phyloP scores from a whole-genome alignment of 2,329 filamentous ascomycete genomes.

The Metarhizium rileyi region DNA sequence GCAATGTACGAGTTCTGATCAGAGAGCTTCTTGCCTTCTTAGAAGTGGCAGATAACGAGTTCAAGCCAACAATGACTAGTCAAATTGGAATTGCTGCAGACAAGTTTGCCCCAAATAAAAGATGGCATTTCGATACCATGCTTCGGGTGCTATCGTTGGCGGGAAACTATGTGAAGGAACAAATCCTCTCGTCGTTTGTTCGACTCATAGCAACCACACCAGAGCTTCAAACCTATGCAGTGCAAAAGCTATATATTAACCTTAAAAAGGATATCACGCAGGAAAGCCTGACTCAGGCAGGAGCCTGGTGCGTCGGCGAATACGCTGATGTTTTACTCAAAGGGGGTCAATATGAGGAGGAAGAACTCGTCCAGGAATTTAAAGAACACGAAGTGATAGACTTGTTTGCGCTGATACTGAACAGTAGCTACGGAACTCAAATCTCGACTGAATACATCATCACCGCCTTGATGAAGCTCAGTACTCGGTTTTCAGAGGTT shows the following conservation, averaged over 20 bases:
- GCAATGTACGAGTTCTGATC: slow-evolving; percentile 88
- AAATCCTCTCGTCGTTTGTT: slow-evolving; percentile 93
- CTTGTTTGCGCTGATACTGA: slow-evolving; percentile 82
- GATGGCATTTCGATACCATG: slow-evolving; percentile 99
- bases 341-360: slow-evolving; percentile 87
- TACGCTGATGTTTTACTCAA: slow-evolving; percentile 85
- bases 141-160: slow-evolving; percentile 85
- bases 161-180: slow-evolving; percentile 95
- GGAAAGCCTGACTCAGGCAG: slow-evolving; percentile 86
- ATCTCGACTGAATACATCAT: slow-evolving; percentile 92
- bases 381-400: slow-evolving; percentile 87
- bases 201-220: slow-evolving; percentile 89
- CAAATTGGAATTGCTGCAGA: slow-evolving; percentile 97
- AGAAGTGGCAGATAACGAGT: slow-evolving; percentile 95
- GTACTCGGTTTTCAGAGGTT: slow-evolving; percentile 72
- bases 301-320: slow-evolving; percentile 96
- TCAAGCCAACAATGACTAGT: slow-evolving; percentile 96
- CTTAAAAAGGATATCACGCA: slow-evolving; percentile 96
- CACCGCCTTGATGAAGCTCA: slow-evolving; percentile 90
- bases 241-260: slow-evolving; percentile 85
- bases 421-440: slow-evolving; percentile 89
- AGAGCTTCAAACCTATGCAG: slow-evolving; percentile 91
- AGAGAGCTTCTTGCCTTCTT: slow-evolving; percentile 89
- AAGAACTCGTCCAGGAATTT: slow-evolving; percentile 72
- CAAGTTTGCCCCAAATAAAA: slow-evolving; percentile 89